phyloP scores from a whole-genome alignment of 371 early-diverging fungal species.

The Rhizopus stolonifer region DNA sequence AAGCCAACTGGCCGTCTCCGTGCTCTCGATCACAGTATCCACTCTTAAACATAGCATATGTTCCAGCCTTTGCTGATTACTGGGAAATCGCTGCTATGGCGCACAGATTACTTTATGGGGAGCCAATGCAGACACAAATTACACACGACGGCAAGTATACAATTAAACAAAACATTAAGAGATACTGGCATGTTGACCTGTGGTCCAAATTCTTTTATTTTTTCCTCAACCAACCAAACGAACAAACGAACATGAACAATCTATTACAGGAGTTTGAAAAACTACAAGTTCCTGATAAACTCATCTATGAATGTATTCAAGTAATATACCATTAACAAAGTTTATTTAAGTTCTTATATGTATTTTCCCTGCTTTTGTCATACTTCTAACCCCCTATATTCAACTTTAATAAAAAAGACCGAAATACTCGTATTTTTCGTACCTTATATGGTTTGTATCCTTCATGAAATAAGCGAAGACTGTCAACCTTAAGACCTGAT shows the following conservation, averaged over 20 bases:
- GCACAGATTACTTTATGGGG: constrained; percentile 39
- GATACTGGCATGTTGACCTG: constrained; percentile 42
- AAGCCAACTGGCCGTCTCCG: constrained; percentile 35
- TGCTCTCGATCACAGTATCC: constrained; percentile 22
- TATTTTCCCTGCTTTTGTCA: constrained; percentile 77
- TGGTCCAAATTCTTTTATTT: constrained; percentile 38
- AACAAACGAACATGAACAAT: background rate
- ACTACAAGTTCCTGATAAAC: background rate
- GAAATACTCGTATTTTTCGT: too few relatives aligned
- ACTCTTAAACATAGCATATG: constrained; percentile 15
- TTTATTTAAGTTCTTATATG: constrained; percentile 62
- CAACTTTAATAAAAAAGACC: background rate
- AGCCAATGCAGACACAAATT: constrained; percentile 8
- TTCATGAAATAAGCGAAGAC: constrained; percentile 74
- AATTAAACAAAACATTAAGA: constrained; percentile 30
- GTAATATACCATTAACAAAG: background rate
- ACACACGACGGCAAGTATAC: constrained; percentile 4
- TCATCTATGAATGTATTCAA: background rate
- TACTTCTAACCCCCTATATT: constrained; percentile 64
- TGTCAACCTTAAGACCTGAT: constrained; percentile 77
- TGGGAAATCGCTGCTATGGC: constrained; percentile 42
- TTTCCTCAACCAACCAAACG: constrained; percentile 30
- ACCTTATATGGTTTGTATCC: constrained; percentile 83
- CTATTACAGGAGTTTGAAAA: constrained; percentile 1
- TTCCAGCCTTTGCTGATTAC: constrained; percentile 38